Evolutionary conservation across 1,139 yeast genomes (phyloP).

Genomic region (Spathaspora sp.): DNA sequence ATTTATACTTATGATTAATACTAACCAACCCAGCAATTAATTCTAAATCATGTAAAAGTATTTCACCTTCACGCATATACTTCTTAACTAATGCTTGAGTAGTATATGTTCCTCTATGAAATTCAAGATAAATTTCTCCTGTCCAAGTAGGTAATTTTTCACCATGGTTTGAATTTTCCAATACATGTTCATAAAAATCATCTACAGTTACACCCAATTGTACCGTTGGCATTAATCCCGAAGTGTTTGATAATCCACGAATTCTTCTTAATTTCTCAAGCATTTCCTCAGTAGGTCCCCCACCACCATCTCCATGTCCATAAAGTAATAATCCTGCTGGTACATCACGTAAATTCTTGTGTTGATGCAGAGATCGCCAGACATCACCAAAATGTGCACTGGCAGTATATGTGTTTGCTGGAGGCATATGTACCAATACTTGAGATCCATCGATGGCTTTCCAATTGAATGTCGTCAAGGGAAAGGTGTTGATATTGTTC

Average conservation of each 20-base stretch:
- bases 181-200: slow-evolving; percentile 71
- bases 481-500: slow-evolving; percentile 91
- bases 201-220: slow-evolving; percentile 75
- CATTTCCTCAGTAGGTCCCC: slow-evolving; percentile 95
- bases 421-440: slow-evolving; percentile 95
- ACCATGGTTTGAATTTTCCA: slow-evolving; percentile 65
- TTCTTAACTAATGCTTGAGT: slow-evolving; percentile 86
- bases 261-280: slow-evolving; percentile 87
- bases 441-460: slow-evolving; percentile 91
- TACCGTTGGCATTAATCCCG: slow-evolving; percentile 79
- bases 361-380: slow-evolving; percentile 71
- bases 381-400: slow-evolving; percentile 92
- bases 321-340: slow-evolving; percentile 79
- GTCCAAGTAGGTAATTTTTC: slow-evolving; percentile 76
- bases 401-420: slow-evolving; percentile 93
- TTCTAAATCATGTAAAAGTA: slow-evolving; percentile 82
- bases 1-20: slow-evolving; percentile 52
- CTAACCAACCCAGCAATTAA: slow-evolving; percentile 77
- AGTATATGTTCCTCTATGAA: slow-evolving; percentile 96
- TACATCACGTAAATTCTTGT: slow-evolving; percentile 77
- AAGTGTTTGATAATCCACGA: slow-evolving; percentile 80
- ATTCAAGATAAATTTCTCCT: slow-evolving; percentile 92
- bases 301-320: slow-evolving; percentile 98
- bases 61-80: slow-evolving; percentile 76
- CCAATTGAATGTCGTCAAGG: slow-evolving; percentile 92